Conservation (phyloP, 2,329 filamentous ascomycete species). For the Plenodomus biglobosus region DNA sequence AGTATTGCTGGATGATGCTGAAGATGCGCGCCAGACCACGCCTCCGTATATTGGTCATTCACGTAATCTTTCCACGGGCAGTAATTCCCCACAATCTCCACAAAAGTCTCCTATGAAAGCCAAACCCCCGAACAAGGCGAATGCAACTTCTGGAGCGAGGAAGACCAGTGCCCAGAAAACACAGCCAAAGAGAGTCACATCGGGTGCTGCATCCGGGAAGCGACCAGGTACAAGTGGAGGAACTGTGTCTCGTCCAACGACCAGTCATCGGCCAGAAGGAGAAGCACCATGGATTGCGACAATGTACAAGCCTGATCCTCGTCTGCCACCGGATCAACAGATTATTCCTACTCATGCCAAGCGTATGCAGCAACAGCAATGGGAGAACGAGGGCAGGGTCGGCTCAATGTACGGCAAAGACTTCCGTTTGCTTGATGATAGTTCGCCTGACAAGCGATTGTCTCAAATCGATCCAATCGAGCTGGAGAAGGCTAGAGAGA, state of each 20-base stretch:
- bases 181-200: constrained; percentile 41
- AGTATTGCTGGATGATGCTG: constrained; percentile 54
- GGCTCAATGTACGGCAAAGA: constrained; percentile 84
- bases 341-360: constrained; percentile 92
- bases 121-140: constrained; percentile 43
- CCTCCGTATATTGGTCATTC: constrained; percentile 22
- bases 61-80: constrained; percentile 25
- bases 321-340: constrained; percentile 91
- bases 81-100: constrained; percentile 34
- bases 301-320: constrained; percentile 93
- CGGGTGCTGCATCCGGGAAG: constrained; percentile 47
- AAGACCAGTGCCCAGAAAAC: constrained; percentile 35
- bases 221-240: constrained; percentile 66
- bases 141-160: constrained; percentile 38
- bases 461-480: constrained; percentile 37
- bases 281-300: constrained; percentile 94
- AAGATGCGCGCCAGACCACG: constrained; percentile 28
- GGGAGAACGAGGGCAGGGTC: constrained; percentile 88
- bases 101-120: constrained; percentile 44
- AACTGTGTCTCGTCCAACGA: constrained; percentile 55
- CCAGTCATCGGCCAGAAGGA: constrained; percentile 78
- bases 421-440: constrained; percentile 73
- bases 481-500: constrained; percentile 30
- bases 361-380: constrained; percentile 88
- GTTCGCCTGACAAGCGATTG: constrained; percentile 43